Conservation (phyloP, 2,329 filamentous ascomycete genomes). For the Clonostachys rosea region DNA sequence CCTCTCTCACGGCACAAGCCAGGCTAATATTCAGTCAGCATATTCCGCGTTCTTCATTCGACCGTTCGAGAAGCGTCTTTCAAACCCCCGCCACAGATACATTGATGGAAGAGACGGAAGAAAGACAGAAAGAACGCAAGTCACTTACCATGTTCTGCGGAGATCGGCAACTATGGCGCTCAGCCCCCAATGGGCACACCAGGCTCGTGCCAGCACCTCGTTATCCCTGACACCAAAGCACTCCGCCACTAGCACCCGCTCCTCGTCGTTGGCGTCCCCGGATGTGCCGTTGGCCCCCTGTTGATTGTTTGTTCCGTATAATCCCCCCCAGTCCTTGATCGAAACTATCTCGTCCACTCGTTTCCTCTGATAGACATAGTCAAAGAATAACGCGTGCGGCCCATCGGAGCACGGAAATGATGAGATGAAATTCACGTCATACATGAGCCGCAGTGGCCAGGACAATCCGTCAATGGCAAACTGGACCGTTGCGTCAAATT, state of each 20-base stretch:
- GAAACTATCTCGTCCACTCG: constrained; percentile 61
- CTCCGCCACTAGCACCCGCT: constrained; percentile 67
- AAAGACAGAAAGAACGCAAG: neutral
- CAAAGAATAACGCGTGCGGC: constrained; percentile 68
- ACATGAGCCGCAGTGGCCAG: constrained; percentile 58
- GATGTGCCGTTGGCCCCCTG: constrained; percentile 3
- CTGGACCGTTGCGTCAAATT: constrained; percentile 57
- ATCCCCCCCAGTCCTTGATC: constrained; percentile 60
- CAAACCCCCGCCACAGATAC: neutral
- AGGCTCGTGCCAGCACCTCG: constrained; percentile 70
- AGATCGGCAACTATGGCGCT: constrained; percentile 68
- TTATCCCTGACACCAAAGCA: constrained; percentile 71
- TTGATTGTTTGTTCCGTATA: constrained; percentile 17
- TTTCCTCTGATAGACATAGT: constrained; percentile 58
- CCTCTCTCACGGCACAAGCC: constrained; percentile 70
- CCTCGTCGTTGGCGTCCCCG: constrained; percentile 43
- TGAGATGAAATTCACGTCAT: constrained; percentile 62
- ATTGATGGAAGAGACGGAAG: neutral
- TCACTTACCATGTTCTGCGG: constrained; percentile 58
- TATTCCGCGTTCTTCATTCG: no score
- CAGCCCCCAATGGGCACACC: constrained; percentile 73
- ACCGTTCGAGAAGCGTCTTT: neutral
- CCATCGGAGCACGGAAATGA: constrained; percentile 60
- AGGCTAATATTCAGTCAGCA: constrained; percentile 37
- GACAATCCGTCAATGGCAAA: constrained; percentile 60